Base-by-base conservation (phyloP, 139 green algal genomes). In the Microglena sp. region DNA sequence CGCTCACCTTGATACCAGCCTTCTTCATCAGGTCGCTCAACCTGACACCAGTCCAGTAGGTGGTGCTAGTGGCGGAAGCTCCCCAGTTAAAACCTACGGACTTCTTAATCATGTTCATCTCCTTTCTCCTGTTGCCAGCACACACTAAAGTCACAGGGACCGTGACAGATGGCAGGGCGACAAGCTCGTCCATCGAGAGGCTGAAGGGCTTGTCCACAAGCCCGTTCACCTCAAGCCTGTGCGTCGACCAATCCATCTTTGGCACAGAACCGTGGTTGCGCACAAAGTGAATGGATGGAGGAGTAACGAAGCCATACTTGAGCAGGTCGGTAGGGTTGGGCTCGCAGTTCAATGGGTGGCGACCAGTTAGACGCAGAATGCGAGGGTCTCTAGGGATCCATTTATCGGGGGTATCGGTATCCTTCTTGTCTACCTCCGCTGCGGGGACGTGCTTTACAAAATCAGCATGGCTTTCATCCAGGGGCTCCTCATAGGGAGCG, bases 101-200 rank as follows among this genome's bases (percentile, higher is more conserved):
- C 84, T 99, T 92, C 74, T 97, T 97, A 21, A 95, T 62, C 91
- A 97, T 96, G 80, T 99, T 99, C 76, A 97, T 77, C 72, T 99
- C 94, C 77, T 98, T 99, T 50, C 94, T 85, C 3, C 94, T 70
- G 77, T 97, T 97, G 11, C 92, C 91, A 22, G 90, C 91, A 77
- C 92, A 97, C 21, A 87, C 88, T 11, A 95, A 70, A 2, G 84
- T 93, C 29, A 87, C 63, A 1, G 88, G 92, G 3, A 97, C 69
- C 8, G 78, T 91, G 3, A 89, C 60, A 2, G 72, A 70, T 0
- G 90, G 89, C 71, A 95, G 53, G 3, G 62, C 58, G 26, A 90
- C 40, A 0, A 98, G 53, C 43, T 99, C 84, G 36, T 96, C 86
- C 91, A 99, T 97, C 46, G 66, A 88, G 29, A 98, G 80, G 2